Percentiles rank a stretch among this genome's conserved stretches.
Conservation (phyloP, 2,329 filamentous ascomycete genomes). For the Plenodomus lindquistii region DNA sequence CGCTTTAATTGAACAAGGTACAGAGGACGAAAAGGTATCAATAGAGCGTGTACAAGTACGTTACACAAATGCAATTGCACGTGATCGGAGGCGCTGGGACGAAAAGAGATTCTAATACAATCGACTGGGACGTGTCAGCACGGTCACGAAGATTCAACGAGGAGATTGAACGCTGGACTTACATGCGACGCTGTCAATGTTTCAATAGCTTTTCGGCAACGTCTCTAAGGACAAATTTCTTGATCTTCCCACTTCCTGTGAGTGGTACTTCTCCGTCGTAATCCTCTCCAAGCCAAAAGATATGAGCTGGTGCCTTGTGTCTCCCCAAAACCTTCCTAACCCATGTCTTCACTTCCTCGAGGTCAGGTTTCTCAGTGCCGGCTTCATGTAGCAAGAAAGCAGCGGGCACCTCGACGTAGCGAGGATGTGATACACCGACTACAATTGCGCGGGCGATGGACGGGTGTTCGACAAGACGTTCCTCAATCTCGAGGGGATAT, state of each 20-base stretch:
- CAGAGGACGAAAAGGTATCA: too few species aligned
- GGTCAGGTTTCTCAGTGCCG: conserved; percentile 24
- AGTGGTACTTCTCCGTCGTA: conserved; percentile 44
- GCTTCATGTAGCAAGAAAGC: conserved; percentile 59
- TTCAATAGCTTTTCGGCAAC: conserved; percentile 31
- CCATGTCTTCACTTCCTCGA: conserved; percentile 45
- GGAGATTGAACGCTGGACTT: neutral
- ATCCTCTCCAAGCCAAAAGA: conserved; percentile 73
- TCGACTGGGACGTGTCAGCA: neutral
- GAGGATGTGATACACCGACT: conserved; percentile 69
- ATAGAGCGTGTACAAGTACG: too few species aligned
- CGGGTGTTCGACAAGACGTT: conserved; percentile 68
- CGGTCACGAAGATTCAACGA: neutral
- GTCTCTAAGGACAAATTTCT: conserved; percentile 46
- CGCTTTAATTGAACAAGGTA: too few species aligned
- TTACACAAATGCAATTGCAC: too few species aligned
- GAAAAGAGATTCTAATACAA: too few species aligned
- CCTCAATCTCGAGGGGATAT: conserved; percentile 75
- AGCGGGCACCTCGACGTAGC: conserved; percentile 74
- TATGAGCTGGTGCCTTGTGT: conserved; percentile 64
- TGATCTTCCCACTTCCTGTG: conserved; percentile 52
- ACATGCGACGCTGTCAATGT: neutral
- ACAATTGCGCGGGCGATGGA: conserved; percentile 67
- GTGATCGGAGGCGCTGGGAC: too few species aligned
- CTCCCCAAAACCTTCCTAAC: conserved; percentile 43